A percentile compares a stretch with the other conserved stretches of the same genome.
Evolutionary conservation across 2,329 filamentous ascomycete genomes (phyloP).

Genomic region (Colletotrichum sp.): DNA sequence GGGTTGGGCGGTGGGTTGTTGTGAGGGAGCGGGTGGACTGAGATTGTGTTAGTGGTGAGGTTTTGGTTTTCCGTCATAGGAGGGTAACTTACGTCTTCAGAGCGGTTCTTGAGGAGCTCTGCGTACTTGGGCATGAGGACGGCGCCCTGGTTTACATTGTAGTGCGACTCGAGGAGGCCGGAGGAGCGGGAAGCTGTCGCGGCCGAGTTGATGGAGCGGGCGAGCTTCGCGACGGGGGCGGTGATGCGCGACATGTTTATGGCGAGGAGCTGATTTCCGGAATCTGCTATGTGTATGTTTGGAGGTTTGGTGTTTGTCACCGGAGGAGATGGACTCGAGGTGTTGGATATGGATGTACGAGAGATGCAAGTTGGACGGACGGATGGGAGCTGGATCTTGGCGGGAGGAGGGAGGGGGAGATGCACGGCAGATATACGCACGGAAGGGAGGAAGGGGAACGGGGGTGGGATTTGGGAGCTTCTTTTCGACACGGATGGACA

Average conservation of each 20-base stretch:
- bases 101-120: conserved; percentile 45
- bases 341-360: not conserved
- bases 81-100: conserved; percentile 41
- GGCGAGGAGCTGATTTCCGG: not conserved
- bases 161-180: conserved; percentile 34
- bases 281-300: not conserved
- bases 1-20: conserved; percentile 53
- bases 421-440: conserved; percentile 20
- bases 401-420: not conserved
- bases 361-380: not conserved
- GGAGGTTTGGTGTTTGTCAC: not conserved
- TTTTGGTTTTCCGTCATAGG: not conserved
- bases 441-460: not conserved
- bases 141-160: conserved; percentile 38
- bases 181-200: conserved; percentile 35
- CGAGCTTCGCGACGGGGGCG: conserved; percentile 53
- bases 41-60: conserved; percentile 16
- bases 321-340: not conserved
- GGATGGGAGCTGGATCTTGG: not conserved
- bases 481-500: not conserved
- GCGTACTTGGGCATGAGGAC: conserved; percentile 53
- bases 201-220: conserved; percentile 51
- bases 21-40: conserved; percentile 45
- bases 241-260: conserved; percentile 54
- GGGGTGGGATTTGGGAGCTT: conserved; percentile 1